These are phyloP conservation scores for Camelina hispida DNA, from an alignment of 345 rosid genomes.

Conservation along the genomic window DNA sequence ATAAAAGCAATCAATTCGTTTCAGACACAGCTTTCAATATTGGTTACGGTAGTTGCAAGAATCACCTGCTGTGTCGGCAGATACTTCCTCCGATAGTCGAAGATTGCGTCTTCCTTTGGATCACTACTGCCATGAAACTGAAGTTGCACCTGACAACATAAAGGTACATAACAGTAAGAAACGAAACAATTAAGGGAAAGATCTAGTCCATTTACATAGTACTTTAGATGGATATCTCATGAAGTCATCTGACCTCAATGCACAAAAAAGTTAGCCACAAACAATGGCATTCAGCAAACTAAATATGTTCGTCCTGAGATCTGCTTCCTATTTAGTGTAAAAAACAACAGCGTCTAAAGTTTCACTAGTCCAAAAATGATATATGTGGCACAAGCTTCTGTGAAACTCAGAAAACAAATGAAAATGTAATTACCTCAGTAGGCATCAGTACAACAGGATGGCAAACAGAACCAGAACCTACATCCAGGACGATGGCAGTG, in stretches of 20 bases:
- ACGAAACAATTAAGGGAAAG: constrained; percentile 16
- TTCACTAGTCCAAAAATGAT: constrained; percentile 8
- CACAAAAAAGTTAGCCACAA: not conserved
- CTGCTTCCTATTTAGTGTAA: constrained; percentile 6
- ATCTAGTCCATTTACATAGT: not conserved
- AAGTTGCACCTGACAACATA: constrained; percentile 79
- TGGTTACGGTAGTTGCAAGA: constrained; percentile 26
- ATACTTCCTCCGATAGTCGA: constrained; percentile 92
- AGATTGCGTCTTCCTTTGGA: constrained; percentile 73
- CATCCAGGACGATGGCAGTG: constrained; percentile 91
- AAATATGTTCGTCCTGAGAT: not conserved
- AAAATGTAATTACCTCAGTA: constrained; percentile 66
- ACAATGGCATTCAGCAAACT: not conserved
- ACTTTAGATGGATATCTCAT: constrained; percentile 5
- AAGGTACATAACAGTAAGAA: constrained; percentile 29
- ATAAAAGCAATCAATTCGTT: constrained; percentile 20
- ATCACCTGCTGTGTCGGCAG: constrained; percentile 93
- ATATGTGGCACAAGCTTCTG: constrained; percentile 1
- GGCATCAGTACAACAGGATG: constrained; percentile 84
- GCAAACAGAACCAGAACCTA: constrained; percentile 75
- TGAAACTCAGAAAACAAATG: too few relatives aligned
- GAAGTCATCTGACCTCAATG: not conserved
- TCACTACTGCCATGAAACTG: constrained; percentile 69
- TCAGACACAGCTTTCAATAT: constrained; percentile 5
- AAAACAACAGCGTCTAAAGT: not conserved